Base-by-base conservation (phyloP, 805 yeast genomes). In the Isabelozyma heimii region DNA sequence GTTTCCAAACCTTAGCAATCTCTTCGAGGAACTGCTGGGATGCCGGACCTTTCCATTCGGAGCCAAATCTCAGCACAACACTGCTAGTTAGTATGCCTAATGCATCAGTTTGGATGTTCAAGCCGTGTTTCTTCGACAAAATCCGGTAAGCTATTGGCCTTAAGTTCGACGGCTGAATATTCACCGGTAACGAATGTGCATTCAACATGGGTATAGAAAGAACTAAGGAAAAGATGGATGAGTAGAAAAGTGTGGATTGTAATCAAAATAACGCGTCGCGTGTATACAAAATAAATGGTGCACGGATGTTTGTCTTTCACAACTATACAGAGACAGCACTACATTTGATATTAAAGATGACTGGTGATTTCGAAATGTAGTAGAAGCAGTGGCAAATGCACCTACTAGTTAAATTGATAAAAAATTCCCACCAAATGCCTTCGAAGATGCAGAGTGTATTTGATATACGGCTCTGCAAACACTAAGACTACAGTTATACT, bases 121-220 rank as follows among this genome's bases (percentile, higher is more conserved):
- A 77, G 0, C 97, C 97, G 63, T 90, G 92, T 62, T 92, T 94
- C 67, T 91, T 92, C 4, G 98, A 89, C 8, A 94, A 67, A 1
- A 92, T 81, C 39, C 99, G 75, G 65, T 91, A 94, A 0, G 97
- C 97, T 44, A 92, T 70, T 0, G 99, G 99, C 42, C 99, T 79
- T 41, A 94, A 72, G 59, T 88, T 88, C 0, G 92, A 81, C 0
- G 97, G 89, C 46, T 84, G 87, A 1, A 92, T 80, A 49, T 79
- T 77, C 2, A 89, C 84, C 0, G 97, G 97, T 10, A 91, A 76
- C 15, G 59, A 52, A 5, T 48, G 49, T 14, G 53, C 40, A 20
- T 44, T 47, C 38, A 57, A 60, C 62, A 60, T 58, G 16, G 8
- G n/a, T 30, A 20, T 20, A 20, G 9, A 2, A 9, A 30, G 35